Evolutionary conservation across 441 rosid genomes (phyloP), one percentile per base, ranked within the genome.

Genomic region (Rhodomyrtus psidioides): DNA sequence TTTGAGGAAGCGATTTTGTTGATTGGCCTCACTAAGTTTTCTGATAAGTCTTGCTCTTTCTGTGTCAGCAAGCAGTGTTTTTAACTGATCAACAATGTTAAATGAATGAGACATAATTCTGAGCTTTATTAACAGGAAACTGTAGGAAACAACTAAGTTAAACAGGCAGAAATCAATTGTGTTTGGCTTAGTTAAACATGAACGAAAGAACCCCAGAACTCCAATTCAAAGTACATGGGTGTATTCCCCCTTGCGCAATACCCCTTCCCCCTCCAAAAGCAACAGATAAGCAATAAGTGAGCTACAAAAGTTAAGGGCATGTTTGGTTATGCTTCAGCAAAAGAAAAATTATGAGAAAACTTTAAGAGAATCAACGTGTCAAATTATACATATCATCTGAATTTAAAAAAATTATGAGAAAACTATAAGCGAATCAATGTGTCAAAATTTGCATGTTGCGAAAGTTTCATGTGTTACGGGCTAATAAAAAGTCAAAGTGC

Each of bases 11-110:
- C 98, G 93, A 86, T 94, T 95, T 54, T 95, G 98, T 88, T 97
- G 99, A 92, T 96, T 95, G 85, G 99, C 99, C 94, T 97, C 98
- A 91, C 98, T 96, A 75, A 94, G 87, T 87, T 94, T 97, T 83
- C 85, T 93, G 42, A 88, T 85, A 57, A 97, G 98, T 88, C 89
- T 95, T 42, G 90, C 88, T 89, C 99, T 96, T 84, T 95, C 97
- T 26, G 94, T 90, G 89, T 95, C 98, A 42, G 91, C 91, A 53
- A 95, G 93, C 84, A 97, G 89, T 79, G 93, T 84, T 88, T 91
- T 94, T 90, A 97, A 88, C 99, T 95, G 90, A 85, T 55, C 76
- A 27, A 55, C 60, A 90, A 49, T 34, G 62, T 46, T 17, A 70
- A 84, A 12, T 75, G 28, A 53, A 60, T 27, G 62, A 51, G 58